Evolutionary conservation across 2,329 filamentous ascomycete species (phyloP).

Genomic region (Fusarium poae): DNA sequence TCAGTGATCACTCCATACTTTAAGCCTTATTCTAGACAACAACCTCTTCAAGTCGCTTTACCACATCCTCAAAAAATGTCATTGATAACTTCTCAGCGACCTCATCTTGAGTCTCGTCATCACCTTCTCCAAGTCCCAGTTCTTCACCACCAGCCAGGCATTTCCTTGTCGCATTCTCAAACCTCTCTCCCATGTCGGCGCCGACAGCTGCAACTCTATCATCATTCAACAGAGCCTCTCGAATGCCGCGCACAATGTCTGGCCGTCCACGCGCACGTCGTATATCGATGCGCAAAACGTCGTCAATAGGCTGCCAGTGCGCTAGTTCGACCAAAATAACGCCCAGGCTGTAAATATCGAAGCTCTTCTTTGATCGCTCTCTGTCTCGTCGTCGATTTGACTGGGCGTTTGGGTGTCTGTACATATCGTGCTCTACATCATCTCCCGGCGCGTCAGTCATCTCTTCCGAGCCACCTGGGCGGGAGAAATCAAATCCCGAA

Average conservation of each 20-base stretch:
- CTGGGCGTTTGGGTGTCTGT: conserved; percentile 63
- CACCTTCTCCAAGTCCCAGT: conserved; percentile 53
- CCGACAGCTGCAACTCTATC: conserved; percentile 53
- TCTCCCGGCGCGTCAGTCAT: conserved; percentile 63
- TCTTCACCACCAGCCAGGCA: conserved; percentile 56
- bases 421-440: conserved; percentile 62
- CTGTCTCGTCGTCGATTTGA: conserved; percentile 51
- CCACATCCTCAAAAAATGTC: conserved; percentile 60
- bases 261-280: conserved; percentile 53
- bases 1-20: not conserved
- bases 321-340: conserved; percentile 66
- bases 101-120: conserved; percentile 58
- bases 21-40: conserved; percentile 47
- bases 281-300: conserved; percentile 57
- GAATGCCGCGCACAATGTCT: conserved; percentile 55
- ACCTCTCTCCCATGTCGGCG: conserved; percentile 57
- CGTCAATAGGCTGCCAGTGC: conserved; percentile 64
- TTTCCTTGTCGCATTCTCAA: conserved; percentile 54
- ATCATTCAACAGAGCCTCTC: conserved; percentile 51
- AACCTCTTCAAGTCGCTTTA: conserved; percentile 57
- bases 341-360: conserved; percentile 66
- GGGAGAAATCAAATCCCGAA: conserved; percentile 67
- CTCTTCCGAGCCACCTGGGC: conserved; percentile 63
- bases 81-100: conserved; percentile 58
- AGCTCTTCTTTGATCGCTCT: conserved; percentile 61